Conservation (phyloP, 2,329 filamentous ascomycete genomes). For the Chrysosporium keratinophilum region DNA sequence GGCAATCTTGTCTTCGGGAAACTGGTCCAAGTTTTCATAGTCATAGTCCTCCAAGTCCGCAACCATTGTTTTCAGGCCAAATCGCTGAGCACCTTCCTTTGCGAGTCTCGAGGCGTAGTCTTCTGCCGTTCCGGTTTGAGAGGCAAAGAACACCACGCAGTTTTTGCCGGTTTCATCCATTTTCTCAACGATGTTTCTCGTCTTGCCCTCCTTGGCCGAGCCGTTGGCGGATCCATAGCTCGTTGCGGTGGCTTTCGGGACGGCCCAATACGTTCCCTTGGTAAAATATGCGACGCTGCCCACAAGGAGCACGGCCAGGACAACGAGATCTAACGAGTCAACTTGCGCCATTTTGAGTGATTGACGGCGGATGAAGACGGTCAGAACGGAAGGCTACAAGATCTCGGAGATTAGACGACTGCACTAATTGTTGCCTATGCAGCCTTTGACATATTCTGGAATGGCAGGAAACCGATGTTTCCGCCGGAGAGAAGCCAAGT, state of each 20-base stretch:
- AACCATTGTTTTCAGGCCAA: constrained; percentile 95
- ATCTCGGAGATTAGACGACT: too few species aligned
- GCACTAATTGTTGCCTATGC: neutral
- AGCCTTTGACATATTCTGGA: neutral
- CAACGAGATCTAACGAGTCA: constrained; percentile 87
- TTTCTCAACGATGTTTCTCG: constrained; percentile 86
- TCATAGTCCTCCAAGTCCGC: constrained; percentile 97
- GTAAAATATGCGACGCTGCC: constrained; percentile 94
- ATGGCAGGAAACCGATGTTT: neutral
- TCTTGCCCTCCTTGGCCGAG: constrained; percentile 62
- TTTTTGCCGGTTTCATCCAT: constrained; percentile 94
- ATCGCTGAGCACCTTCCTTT: constrained; percentile 94
- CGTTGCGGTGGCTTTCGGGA: constrained; percentile 76
- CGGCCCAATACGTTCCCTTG: constrained; percentile 87
- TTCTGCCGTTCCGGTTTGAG: constrained; percentile 95
- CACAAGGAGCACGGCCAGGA: constrained; percentile 73
- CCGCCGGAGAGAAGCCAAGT: too few species aligned
- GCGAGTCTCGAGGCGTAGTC: constrained; percentile 93
- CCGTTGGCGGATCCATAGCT: constrained; percentile 53
- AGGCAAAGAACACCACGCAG: constrained; percentile 96
- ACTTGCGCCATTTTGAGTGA: constrained; percentile 70
- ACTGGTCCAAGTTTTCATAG: constrained; percentile 80
- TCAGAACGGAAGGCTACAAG: neutral
- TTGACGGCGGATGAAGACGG: neutral
- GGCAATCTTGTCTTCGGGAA: constrained; percentile 81